Evolutionary conservation across 345 rosid genomes (phyloP).

Genomic region (Aquilaria malaccensis): DNA sequence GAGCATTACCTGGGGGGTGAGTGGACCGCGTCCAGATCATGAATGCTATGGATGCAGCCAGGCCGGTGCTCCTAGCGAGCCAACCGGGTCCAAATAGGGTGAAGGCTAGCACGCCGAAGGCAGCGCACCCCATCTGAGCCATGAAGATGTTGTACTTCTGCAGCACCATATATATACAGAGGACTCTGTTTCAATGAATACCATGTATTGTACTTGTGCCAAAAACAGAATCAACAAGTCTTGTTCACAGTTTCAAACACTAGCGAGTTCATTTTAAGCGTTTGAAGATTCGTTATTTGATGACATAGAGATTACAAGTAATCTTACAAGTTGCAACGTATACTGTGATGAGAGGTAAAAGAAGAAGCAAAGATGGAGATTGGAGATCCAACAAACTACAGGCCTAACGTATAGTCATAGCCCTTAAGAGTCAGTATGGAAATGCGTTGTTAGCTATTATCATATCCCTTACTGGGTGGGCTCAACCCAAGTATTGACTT

Average conservation of each 20-base stretch:
- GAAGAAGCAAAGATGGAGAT: no score
- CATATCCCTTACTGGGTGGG: no score
- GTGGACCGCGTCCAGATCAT: conserved; percentile 61
- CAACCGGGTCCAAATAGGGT: conserved; percentile 69
- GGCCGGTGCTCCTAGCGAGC: conserved; percentile 74
- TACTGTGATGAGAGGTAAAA: neutral
- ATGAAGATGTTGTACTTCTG: conserved; percentile 94
- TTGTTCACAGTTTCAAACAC: no score
- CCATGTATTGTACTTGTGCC: neutral
- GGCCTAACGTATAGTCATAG: no score
- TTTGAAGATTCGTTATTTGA: neutral
- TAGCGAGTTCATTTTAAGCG: no score
- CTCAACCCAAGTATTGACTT: no score
- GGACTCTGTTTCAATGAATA: neutral
- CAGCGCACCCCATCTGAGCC: conserved; percentile 92
- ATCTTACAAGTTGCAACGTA: neutral
- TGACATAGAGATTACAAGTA: neutral
- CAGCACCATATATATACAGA: conserved; percentile 10
- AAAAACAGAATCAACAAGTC: neutral
- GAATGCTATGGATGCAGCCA: conserved; percentile 80
- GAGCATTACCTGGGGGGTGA: conserved; percentile 77
- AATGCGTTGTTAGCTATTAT: no score
- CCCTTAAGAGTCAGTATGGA: no score
- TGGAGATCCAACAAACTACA: no score
- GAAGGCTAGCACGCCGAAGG: conserved; percentile 79